Evolutionary conservation across 139 green algal genomes (phyloP).

Genomic region (Marvania coccoides): DNA sequence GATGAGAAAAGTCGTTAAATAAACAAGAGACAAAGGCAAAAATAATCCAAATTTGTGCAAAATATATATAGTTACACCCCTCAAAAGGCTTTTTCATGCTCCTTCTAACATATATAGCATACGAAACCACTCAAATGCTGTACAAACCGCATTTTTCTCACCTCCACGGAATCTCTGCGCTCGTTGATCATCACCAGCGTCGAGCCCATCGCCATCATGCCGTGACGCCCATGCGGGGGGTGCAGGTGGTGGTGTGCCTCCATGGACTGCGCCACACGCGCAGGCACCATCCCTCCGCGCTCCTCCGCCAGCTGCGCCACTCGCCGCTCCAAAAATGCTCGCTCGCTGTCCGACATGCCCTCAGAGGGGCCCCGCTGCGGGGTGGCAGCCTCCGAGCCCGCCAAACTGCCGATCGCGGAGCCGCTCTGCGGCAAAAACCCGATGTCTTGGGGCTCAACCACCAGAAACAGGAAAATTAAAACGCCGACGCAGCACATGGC

Average conservation of each 20-base stretch:
- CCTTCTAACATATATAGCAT: no score
- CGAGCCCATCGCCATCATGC: constrained; percentile 26
- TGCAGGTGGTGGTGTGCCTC: constrained; percentile 17
- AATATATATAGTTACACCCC: no score
- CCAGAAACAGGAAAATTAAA: constrained; percentile 66
- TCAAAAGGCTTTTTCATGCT: no score
- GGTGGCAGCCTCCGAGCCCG: background rate
- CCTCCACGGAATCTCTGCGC: constrained; percentile 8
- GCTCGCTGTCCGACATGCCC: constrained; percentile 10
- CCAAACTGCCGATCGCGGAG: constrained; percentile 14
- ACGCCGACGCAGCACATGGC: constrained; percentile 20
- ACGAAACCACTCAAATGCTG: no score
- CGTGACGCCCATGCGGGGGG: constrained; percentile 13
- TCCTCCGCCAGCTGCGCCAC: constrained; percentile 11
- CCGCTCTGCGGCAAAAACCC: constrained; percentile 38
- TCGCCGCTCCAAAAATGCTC: constrained; percentile 23
- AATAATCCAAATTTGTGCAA: no score
- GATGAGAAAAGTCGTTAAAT: background rate
- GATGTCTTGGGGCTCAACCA: constrained; percentile 75
- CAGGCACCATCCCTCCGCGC: constrained; percentile 16
- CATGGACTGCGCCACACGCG: constrained; percentile 11
- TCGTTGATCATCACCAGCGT: constrained; percentile 28
- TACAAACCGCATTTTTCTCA: background rate
- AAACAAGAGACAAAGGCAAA: no score
- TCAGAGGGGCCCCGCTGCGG: constrained; percentile 2